These are phyloP conservation scores for Xylaria sp. DNA, from an alignment of 2,329 filamentous ascomycete genomes.

Conservation along the genomic window DNA sequence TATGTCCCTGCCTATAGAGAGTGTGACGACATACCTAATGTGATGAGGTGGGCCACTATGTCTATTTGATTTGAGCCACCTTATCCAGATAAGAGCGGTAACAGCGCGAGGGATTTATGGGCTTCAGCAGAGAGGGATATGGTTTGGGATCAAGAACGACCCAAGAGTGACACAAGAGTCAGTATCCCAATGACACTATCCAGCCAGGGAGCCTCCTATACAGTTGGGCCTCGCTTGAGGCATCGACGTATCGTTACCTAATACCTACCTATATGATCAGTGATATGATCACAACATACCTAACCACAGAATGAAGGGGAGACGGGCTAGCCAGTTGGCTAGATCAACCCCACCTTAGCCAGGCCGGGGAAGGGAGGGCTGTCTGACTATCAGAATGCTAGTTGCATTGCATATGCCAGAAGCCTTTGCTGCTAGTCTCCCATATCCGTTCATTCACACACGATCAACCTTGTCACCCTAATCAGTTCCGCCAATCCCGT, in stretches of 20 bases:
- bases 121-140: constrained; percentile 8
- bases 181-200: not conserved
- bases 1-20: constrained; percentile 15
- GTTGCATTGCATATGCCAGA: constrained; percentile 38
- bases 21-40: constrained; percentile 20
- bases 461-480: constrained; percentile 22
- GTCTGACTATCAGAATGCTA: constrained; percentile 31
- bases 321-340: constrained; percentile 14
- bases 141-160: not conserved
- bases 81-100: constrained; percentile 17
- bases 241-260: not conserved
- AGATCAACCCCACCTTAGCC: constrained; percentile 32
- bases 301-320: not conserved
- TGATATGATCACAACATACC: constrained; percentile 8
- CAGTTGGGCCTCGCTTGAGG: constrained; percentile 2
- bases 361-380: constrained; percentile 30
- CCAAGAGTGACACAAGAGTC: not conserved
- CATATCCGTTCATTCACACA: constrained; percentile 23
- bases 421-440: constrained; percentile 25
- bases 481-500: constrained; percentile 30
- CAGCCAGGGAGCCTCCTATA: not conserved
- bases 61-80: constrained; percentile 2
- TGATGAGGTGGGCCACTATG: constrained; percentile 17
- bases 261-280: not conserved
- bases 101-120: not conserved